phyloP scores from a whole-genome alignment of 345 rosid species.

The Crucihimalaya himalaica region DNA sequence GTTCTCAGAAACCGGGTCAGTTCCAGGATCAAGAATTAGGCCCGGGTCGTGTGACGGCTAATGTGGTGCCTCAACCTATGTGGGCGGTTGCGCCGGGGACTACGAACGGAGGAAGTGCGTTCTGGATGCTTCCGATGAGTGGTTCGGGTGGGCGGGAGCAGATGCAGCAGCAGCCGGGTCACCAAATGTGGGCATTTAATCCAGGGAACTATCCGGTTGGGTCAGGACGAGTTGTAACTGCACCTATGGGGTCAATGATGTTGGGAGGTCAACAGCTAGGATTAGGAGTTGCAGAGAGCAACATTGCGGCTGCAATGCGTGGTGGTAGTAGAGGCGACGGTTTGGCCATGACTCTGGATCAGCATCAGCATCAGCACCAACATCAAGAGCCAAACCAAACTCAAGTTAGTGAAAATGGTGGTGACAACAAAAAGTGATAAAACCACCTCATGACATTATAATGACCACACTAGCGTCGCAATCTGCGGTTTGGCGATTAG shows the following conservation, averaged over 20 bases:
- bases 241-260: slow-evolving; percentile 70
- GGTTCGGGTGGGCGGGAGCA: slow-evolving; percentile 46
- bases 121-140: slow-evolving; percentile 81
- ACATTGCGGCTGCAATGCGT: slow-evolving; percentile 55
- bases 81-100: slow-evolving; percentile 77
- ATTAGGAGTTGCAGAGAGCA: slow-evolving; percentile 54
- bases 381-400: slow-evolving; percentile 49
- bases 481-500: background rate
- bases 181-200: slow-evolving; percentile 74
- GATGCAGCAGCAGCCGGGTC: slow-evolving; percentile 41
- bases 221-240: slow-evolving; percentile 52
- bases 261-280: slow-evolving; percentile 72
- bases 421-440: slow-evolving; percentile 48
- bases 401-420: slow-evolving; percentile 48
- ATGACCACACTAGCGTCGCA: background rate
- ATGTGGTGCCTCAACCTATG: slow-evolving; percentile 56
- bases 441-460: background rate
- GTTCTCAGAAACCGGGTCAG: slow-evolving; percentile 51
- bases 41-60: slow-evolving; percentile 41
- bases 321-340: slow-evolving; percentile 48
- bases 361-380: slow-evolving; percentile 46
- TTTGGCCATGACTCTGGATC: slow-evolving; percentile 64
- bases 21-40: slow-evolving; percentile 42
- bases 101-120: slow-evolving; percentile 64
- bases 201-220: slow-evolving; percentile 56